phyloP scores from a whole-genome alignment of 306 rosid genomes.

The Dicorynia guianensis region DNA sequence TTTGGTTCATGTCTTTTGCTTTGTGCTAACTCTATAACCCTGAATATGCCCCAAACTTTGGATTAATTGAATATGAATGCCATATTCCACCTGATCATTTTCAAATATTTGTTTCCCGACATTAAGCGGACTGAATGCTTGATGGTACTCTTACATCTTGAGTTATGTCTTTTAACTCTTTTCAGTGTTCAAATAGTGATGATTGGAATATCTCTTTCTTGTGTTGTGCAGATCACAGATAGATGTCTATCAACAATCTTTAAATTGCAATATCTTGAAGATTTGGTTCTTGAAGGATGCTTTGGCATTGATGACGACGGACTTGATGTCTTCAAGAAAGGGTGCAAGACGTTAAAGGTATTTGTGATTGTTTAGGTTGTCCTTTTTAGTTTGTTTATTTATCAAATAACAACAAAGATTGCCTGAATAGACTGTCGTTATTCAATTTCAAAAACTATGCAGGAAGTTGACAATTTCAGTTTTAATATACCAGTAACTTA shows the following conservation, averaged over 20 bases:
- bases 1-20: slow-evolving; percentile 3
- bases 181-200: slow-evolving; percentile 27
- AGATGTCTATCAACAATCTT: slow-evolving; percentile 80
- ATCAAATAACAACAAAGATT: neutral
- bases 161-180: slow-evolving; percentile 1
- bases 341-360: slow-evolving; percentile 88
- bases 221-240: slow-evolving; percentile 73
- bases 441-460: neutral
- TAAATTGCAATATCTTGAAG: slow-evolving; percentile 78
- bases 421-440: neutral
- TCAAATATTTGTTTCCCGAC: neutral
- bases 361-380: slow-evolving; percentile 37
- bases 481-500: neutral
- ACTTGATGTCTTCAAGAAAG: slow-evolving; percentile 64
- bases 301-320: slow-evolving; percentile 76
- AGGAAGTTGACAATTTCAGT: neutral
- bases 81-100: neutral
- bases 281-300: slow-evolving; percentile 92
- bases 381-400: neutral
- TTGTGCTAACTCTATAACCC: neutral
- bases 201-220: neutral
- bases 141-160: slow-evolving; percentile 18
- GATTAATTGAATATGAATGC: neutral
- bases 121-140: slow-evolving; percentile 30
- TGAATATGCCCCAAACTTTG: neutral